Evolutionary conservation across 2,329 filamentous ascomycete genomes (phyloP).

Genomic region (Neofusicoccum laricinum): DNA sequence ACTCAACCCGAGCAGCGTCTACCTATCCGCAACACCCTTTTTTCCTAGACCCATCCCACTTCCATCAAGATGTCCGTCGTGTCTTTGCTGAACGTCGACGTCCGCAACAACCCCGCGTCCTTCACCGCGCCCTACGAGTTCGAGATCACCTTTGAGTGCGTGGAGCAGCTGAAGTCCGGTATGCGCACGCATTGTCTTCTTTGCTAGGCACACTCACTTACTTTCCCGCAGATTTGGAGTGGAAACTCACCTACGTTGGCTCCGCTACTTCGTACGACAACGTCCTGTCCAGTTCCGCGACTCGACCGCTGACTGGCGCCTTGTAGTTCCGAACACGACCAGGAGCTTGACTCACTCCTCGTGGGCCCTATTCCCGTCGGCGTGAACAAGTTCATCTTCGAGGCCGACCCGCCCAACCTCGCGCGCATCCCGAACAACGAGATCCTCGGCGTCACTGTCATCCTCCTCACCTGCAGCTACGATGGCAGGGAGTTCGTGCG

Average conservation of each 20-base stretch:
- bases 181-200: slow-evolving; percentile 14
- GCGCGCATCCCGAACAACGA: slow-evolving; percentile 89
- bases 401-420: slow-evolving; percentile 88
- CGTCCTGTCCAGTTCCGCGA: slow-evolving; percentile 1
- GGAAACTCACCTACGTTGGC: slow-evolving; percentile 98
- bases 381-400: slow-evolving; percentile 98
- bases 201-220: not conserved
- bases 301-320: slow-evolving; percentile 22
- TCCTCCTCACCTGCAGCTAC: slow-evolving; percentile 94
- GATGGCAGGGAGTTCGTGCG: slow-evolving; percentile 95
- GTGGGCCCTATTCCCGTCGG: slow-evolving; percentile 97
- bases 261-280: slow-evolving; percentile 86
- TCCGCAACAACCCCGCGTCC: slow-evolving; percentile 93
- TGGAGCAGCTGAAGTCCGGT: slow-evolving; percentile 94
- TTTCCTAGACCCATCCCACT: not conserved
- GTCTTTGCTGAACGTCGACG: slow-evolving; percentile 89
- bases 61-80: slow-evolving; percentile 80
- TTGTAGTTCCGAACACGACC: slow-evolving; percentile 88
- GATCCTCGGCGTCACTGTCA: slow-evolving; percentile 94
- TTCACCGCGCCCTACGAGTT: slow-evolving; percentile 94
- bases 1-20: not conserved
- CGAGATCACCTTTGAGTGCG: slow-evolving; percentile 97
- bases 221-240: slow-evolving; percentile 76
- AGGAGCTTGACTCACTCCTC: slow-evolving; percentile 94
- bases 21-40: not conserved